Percentiles rank a stretch among this genome's conserved stretches.
phyloP scores from a whole-genome alignment of 139 green algal genomes.

The Picochlorum sp. region DNA sequence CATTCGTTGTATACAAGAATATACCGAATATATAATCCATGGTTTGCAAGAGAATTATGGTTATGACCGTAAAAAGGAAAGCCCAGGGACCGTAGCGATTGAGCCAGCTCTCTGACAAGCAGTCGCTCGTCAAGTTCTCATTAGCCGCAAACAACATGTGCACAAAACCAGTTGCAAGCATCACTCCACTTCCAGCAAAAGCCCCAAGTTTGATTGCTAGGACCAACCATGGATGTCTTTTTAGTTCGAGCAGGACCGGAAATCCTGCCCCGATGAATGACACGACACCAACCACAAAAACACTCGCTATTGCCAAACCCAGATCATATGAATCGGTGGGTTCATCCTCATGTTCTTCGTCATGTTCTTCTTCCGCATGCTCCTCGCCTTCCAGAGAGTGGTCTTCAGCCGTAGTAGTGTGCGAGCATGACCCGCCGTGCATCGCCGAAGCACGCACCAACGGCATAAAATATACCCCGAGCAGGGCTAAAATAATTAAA shows the following conservation, averaged over 20 bases:
- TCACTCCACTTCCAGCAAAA: conserved; percentile 9
- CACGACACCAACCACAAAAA: not conserved
- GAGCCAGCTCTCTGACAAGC: conserved; percentile 19
- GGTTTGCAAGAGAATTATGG: conserved; percentile 24
- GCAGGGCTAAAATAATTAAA: too few relatives aligned
- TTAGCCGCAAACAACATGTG: conserved; percentile 35
- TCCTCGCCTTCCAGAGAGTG: too few relatives aligned
- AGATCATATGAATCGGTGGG: not conserved
- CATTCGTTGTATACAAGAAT: not conserved
- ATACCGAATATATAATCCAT: conserved; percentile 8
- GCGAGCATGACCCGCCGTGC: too few relatives aligned
- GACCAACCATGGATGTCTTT: conserved; percentile 1
- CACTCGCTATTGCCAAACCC: not conserved
- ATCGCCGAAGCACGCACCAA: too few relatives aligned
- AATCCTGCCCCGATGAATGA: not conserved
- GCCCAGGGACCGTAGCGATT: conserved; percentile 23
- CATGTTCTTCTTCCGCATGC: not conserved
- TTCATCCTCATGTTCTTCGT: not conserved
- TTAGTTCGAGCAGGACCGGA: not conserved
- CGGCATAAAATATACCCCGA: too few relatives aligned
- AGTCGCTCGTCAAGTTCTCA: conserved; percentile 11
- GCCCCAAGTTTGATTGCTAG: conserved; percentile 2
- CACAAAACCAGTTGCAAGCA: conserved; percentile 37
- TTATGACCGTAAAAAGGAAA: conserved; percentile 13
- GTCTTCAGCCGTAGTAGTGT: too few relatives aligned